Percentiles rank a stretch among this genome's conserved stretches.
phyloP scores from a whole-genome alignment of 345 rosid genomes.

The Acer saccharum region DNA sequence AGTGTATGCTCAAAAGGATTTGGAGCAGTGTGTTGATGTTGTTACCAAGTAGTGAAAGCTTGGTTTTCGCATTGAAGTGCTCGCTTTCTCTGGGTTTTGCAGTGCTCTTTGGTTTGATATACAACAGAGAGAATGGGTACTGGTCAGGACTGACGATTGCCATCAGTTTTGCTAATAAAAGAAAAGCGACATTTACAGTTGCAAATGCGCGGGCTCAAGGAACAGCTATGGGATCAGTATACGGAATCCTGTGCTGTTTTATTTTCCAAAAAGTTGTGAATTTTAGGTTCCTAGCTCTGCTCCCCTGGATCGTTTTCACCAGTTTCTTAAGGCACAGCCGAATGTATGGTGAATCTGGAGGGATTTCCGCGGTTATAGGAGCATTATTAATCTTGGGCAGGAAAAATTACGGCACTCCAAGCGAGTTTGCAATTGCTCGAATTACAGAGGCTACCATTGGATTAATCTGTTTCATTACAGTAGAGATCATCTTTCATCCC shows the following conservation, averaged over 20 bases:
- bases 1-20: conserved; percentile 13
- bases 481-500: conserved; percentile 52
- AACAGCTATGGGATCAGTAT: conserved; percentile 75
- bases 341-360: conserved; percentile 70
- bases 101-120: conserved; percentile 58
- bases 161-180: conserved; percentile 53
- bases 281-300: conserved; percentile 51
- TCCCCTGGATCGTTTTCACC: conserved; percentile 64
- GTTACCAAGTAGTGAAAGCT: conserved; percentile 35
- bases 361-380: conserved; percentile 56
- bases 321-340: conserved; percentile 61
- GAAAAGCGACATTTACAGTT: conserved; percentile 56
- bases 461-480: conserved; percentile 47
- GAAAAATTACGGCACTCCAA: conserved; percentile 50
- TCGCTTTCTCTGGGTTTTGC: conserved; percentile 67
- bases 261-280: conserved; percentile 37
- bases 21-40: conserved; percentile 22
- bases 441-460: conserved; percentile 62
- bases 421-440: conserved; percentile 59
- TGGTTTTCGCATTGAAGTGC: conserved; percentile 60
- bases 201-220: conserved; percentile 76
- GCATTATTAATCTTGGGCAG: conserved; percentile 71
- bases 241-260: conserved; percentile 58
- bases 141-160: conserved; percentile 84
- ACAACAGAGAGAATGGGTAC: conserved; percentile 53